Evolutionary conservation across 306 rosid genomes (phyloP).

Genomic region (Dalbergia cultrata): DNA sequence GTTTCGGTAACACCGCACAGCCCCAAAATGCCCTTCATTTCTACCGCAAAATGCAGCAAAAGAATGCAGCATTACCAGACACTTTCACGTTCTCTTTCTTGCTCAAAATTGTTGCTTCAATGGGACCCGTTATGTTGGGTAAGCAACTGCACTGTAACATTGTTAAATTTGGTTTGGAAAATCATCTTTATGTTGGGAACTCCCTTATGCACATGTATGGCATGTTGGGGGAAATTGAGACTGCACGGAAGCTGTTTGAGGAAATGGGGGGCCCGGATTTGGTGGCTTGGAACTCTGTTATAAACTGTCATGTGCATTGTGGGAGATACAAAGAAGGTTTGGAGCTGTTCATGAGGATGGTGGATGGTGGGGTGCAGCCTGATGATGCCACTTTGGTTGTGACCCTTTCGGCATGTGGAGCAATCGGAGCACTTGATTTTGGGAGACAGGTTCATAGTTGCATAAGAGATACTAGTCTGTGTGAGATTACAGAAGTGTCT

Average conservation of each 20-base stretch:
- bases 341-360: constrained; percentile 62
- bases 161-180: constrained; percentile 60
- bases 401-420: constrained; percentile 73
- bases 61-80: constrained; percentile 40
- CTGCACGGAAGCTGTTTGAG: constrained; percentile 70
- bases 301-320: constrained; percentile 59
- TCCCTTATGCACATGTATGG: constrained; percentile 81
- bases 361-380: constrained; percentile 54
- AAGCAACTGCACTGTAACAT: constrained; percentile 63
- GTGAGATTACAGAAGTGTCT: constrained; percentile 44
- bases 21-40: constrained; percentile 59
- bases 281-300: constrained; percentile 80
- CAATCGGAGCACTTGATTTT: constrained; percentile 62
- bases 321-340: constrained; percentile 60
- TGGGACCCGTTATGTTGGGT: constrained; percentile 58
- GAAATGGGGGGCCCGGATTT: constrained; percentile 64
- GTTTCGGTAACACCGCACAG: constrained; percentile 58
- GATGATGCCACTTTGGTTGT: constrained; percentile 72
- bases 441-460: constrained; percentile 75
- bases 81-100: constrained; percentile 77
- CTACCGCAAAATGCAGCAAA: constrained; percentile 60
- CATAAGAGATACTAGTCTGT: constrained; percentile 29
- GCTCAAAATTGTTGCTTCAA: constrained; percentile 58
- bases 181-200: constrained; percentile 71
- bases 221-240: constrained; percentile 50